phyloP scores from a whole-genome alignment of 139 green algal genomes.

The Nannochloris sp. region DNA sequence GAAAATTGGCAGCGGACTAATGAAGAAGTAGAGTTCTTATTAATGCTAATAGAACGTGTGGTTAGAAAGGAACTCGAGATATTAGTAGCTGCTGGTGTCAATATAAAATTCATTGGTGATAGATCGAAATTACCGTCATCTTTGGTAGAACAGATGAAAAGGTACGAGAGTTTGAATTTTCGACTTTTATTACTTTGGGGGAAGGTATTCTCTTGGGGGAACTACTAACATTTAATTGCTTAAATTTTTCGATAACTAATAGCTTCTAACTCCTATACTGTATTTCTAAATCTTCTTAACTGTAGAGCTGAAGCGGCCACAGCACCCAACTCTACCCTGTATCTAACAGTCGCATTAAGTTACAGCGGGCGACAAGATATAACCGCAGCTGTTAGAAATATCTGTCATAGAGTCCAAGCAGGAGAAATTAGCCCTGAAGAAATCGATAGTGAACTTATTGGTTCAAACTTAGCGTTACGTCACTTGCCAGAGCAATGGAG shows the following conservation, averaged over 20 bases:
- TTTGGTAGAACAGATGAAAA: constrained; percentile 18
- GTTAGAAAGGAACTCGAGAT: constrained; percentile 34
- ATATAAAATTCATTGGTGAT: constrained; percentile 46
- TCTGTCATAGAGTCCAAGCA: constrained; percentile 18
- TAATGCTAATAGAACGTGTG: constrained; percentile 38
- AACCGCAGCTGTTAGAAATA: constrained; percentile 19
- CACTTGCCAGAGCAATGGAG: constrained; percentile 5
- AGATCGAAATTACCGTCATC: constrained; percentile 12
- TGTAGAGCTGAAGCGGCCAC: constrained; percentile 35
- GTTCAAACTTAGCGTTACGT: constrained; percentile 5
- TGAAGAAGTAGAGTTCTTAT: constrained; percentile 52
- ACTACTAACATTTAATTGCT: too few species aligned
- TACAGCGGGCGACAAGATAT: constrained; percentile 62
- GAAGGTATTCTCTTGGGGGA: too few species aligned
- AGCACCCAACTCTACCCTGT: constrained; percentile 27
- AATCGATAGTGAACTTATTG: constrained; percentile 8
- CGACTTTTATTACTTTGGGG: background rate
- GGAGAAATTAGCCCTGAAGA: constrained; percentile 29
- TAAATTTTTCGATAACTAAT: background rate
- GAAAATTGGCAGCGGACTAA: constrained; percentile 41
- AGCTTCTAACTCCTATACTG: background rate
- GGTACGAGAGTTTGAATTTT: background rate
- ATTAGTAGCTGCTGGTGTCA: constrained; percentile 34
- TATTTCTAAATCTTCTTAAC: background rate
- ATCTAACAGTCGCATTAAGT: constrained; percentile 47